phyloP scores from a whole-genome alignment of 2,329 filamentous ascomycete species.

The Plenodomus lindquistii region DNA sequence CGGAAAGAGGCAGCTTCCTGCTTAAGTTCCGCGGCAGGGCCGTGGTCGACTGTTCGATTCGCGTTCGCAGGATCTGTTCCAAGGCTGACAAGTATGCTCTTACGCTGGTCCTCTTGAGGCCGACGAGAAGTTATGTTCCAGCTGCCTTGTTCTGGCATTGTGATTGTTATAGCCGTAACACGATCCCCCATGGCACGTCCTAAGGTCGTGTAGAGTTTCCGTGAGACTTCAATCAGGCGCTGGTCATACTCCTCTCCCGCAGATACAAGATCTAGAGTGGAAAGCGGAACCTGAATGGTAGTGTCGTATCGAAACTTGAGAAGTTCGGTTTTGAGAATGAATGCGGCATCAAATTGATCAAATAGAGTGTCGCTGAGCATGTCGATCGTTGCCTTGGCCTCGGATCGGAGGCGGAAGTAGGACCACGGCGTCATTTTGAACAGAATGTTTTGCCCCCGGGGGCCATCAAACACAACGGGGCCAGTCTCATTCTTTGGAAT shows the following conservation, averaged over 20 bases:
- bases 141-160: slow-evolving; percentile 25
- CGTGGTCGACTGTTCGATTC: slow-evolving; percentile 79
- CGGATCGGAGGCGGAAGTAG: slow-evolving; percentile 70
- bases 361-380: slow-evolving; percentile 73
- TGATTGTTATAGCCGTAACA: slow-evolving; percentile 62
- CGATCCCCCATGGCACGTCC: slow-evolving; percentile 75
- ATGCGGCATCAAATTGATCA: slow-evolving; percentile 83
- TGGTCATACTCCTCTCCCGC: slow-evolving; percentile 29
- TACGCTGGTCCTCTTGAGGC: slow-evolving; percentile 29
- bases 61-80: slow-evolving; percentile 74
- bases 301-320: slow-evolving; percentile 60
- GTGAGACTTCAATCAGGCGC: slow-evolving; percentile 47
- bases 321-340: slow-evolving; percentile 67
- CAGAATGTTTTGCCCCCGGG: slow-evolving; percentile 75
- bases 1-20: slow-evolving; percentile 80
- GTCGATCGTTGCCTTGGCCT: slow-evolving; percentile 74
- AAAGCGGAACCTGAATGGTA: slow-evolving; percentile 48
- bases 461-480: slow-evolving; percentile 79
- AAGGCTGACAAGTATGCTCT: slow-evolving; percentile 65
- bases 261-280: slow-evolving; percentile 31
- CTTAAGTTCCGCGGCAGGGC: slow-evolving; percentile 83
- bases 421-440: slow-evolving; percentile 93
- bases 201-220: slow-evolving; percentile 67
- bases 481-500: slow-evolving; percentile 49
- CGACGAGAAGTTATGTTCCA: slow-evolving; percentile 44